Base-by-base conservation (phyloP, 345 rosid genomes). In the Eucalyptus caleyi region DNA sequence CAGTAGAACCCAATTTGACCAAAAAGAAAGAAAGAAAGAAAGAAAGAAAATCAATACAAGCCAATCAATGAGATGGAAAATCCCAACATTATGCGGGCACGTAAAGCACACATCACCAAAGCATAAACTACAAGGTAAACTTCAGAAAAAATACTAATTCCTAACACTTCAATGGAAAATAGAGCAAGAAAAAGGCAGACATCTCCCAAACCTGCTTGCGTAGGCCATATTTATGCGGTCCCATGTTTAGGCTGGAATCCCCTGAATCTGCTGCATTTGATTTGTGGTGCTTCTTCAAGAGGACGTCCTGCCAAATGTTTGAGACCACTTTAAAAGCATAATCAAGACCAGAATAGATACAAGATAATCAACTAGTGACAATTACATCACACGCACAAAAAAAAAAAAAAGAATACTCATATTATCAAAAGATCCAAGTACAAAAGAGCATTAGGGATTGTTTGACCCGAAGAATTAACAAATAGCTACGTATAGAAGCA, bases 171-270 rank as follows among this genome's bases (percentile, higher is more conserved):
- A 18, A 51, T n/a, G 45, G 8, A 86, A 27, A 51, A 50, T 51
- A 51, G 65, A 86, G 81, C 40, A 50, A 86, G 59, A 14, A 18
- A 49, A 26, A 77, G 30, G 47, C 83, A 77, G 47, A 77, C 83
- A 21, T 37, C 83, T 77, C 83, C 47, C 67, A 21, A 89, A 95
- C 96, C 95, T 87, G 96, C 89, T 93, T 95, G 30, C 94, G 94
- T 92, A 95, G 91, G 81, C 91, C 94, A 90, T 94, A 93, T 83
- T 92, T 95, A 50, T 86, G 93, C 34, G 89, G 90, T 53, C 90
- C 94, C 40, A 45, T 86, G 26, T 91, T 94, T 59, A 44, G 50
- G 60, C 93, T 92, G 27, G 49, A 32, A 44, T 49, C 88, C 56
- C 88, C 94, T 26, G 86, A 89, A 86, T 90, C 89, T 49, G 77